Base-by-base conservation (phyloP, 169 alveolate species). In the Sarcocystis neurona region DNA sequence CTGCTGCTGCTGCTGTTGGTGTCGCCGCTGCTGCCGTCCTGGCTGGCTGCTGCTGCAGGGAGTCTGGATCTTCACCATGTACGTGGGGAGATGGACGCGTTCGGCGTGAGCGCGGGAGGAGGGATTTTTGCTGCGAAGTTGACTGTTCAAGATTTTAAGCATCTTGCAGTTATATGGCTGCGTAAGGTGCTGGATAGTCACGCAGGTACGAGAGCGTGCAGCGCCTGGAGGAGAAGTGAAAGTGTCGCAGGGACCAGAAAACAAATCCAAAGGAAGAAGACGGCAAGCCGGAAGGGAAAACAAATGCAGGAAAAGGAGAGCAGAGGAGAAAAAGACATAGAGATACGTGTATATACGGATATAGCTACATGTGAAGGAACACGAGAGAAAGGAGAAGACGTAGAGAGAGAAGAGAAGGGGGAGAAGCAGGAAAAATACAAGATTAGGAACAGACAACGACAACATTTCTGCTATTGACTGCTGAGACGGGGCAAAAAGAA, bases 121-220 rank as follows among this genome's bases (percentile, higher is more conserved):
- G 75, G 56, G 41, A 60, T 75, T 30, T 85, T 87, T 15, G 96
- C 93, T 1, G 92, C 93, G n/a, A 78, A 80, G 92, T 92, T 94
- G 58, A 92, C 85, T 44, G 77, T 92, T 3, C 96, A 95, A 18
- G 97, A 95, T 77, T 94, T 95, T 94, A 91, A 92, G 87, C 79
- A 91, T 34, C 87, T 95, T 77, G 97, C 97, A 4, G 84, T 94
- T 41, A 89, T 94, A 27, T 95, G 96, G 96, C 92, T 95, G 50
- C 93, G 95, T 85, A 92, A 93, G 70, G 87, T 95, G 56, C 93
- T 95, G 37, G 97, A 95, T 70, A 88, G 95, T n/a, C 92, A 93
- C 72, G 90, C 93, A 8, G 93, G 93, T 85, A 15, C n/a, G 88
- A 27, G n/a, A 41, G 53, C 12, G n/a, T n/a, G n/a, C n/a, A 27